phyloP scores from a whole-genome alignment of 345 rosid genomes.

The Syzygium aromaticum region DNA sequence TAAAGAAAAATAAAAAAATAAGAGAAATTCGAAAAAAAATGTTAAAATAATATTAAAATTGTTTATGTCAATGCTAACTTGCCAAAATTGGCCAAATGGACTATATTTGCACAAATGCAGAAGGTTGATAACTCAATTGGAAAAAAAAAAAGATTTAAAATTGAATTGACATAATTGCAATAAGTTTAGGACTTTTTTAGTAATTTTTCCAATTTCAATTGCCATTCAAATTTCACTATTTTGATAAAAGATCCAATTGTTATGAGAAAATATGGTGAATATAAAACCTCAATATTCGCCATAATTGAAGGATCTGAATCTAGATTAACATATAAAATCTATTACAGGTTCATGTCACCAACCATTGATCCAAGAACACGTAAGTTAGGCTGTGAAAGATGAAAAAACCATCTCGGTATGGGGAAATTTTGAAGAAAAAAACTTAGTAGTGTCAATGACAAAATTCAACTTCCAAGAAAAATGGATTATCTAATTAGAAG shows the following conservation, averaged over 20 bases:
- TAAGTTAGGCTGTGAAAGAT: neutral
- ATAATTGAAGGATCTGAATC: neutral
- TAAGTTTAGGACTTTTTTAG: too few relatives aligned
- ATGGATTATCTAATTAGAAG: neutral
- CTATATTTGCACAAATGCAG: too few relatives aligned
- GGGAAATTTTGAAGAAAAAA: too few relatives aligned
- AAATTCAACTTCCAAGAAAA: neutral
- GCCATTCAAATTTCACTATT: neutral
- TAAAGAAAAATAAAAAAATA: too few relatives aligned
- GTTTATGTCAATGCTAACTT: too few relatives aligned
- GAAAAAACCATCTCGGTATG: neutral
- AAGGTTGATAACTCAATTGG: too few relatives aligned
- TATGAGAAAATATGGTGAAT: neutral
- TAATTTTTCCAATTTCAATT: neutral
- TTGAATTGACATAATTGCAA: too few relatives aligned
- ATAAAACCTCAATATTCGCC: neutral
- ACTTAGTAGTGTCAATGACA: neutral
- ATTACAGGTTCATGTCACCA: neutral
- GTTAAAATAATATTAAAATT: too few relatives aligned
- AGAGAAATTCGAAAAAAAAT: too few relatives aligned
- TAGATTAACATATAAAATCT: neutral
- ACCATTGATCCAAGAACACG: neutral
- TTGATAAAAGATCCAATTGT: neutral
- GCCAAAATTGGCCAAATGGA: too few relatives aligned
- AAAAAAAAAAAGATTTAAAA: too few relatives aligned